These are phyloP conservation scores for Exophiala sideris DNA, from an alignment of 2,329 filamentous ascomycete species.

Conservation along the genomic window DNA sequence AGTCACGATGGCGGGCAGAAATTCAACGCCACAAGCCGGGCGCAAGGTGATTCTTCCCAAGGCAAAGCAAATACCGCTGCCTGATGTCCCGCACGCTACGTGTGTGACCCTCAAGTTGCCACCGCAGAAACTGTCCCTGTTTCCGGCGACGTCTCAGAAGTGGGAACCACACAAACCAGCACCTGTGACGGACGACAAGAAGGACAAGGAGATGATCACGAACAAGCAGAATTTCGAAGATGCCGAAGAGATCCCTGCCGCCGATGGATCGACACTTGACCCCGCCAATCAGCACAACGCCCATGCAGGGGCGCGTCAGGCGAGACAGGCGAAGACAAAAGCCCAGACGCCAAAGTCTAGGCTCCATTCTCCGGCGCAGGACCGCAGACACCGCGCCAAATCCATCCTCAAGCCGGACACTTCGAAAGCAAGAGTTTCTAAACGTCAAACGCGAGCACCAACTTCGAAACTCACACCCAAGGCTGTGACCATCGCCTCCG, in stretches of 20 bases:
- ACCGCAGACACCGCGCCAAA: slow-evolving; percentile 9
- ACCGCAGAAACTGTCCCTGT: not conserved
- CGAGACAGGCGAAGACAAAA: not conserved
- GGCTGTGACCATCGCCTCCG: slow-evolving; percentile 6
- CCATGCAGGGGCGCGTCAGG: not conserved
- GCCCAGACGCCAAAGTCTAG: not conserved
- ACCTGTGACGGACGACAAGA: not conserved
- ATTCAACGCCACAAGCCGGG: not conserved
- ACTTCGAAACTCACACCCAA: not conserved
- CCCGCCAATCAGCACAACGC: slow-evolving; percentile 3
- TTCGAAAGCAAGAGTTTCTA: not conserved
- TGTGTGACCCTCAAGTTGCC: slow-evolving; percentile 8
- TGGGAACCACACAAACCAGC: not conserved
- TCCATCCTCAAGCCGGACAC: slow-evolving; percentile 10
- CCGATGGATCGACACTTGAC: not conserved
- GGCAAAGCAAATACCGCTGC: not conserved
- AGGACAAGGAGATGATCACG: not conserved
- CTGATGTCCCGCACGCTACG: not conserved
- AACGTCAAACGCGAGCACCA: not conserved
- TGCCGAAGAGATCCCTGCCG: not conserved
- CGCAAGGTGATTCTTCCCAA: not conserved
- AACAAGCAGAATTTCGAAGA: not conserved
- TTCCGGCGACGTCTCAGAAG: not conserved
- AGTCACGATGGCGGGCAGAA: slow-evolving; percentile 2
- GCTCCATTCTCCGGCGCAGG: slow-evolving; percentile 8